These are phyloP conservation scores for Dalbergia cochinchinensis DNA, from an alignment of 306 rosid genomes.

Conservation along the genomic window DNA sequence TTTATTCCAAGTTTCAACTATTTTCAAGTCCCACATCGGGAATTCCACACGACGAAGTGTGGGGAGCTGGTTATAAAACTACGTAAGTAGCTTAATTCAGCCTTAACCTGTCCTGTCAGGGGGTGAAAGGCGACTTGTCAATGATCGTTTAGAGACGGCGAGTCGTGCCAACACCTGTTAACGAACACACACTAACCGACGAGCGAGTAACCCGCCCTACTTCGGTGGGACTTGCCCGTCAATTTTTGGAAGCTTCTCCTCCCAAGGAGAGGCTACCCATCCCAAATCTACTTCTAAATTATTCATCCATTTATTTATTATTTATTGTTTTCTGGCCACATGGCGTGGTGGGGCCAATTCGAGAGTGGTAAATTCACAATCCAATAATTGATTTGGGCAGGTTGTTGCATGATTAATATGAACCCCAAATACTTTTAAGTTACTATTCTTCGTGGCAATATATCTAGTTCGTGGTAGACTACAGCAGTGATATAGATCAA, in stretches of 20 bases:
- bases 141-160: slow-evolving; percentile 81
- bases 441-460: not conserved
- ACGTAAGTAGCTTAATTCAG: accelerated
- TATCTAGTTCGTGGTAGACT: not conserved
- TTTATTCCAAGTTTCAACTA: not conserved
- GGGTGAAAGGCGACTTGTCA: slow-evolving; percentile 68
- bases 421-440: no score
- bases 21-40: slow-evolving; percentile 52
- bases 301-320: no score
- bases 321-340: no score
- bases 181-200: slow-evolving; percentile 54
- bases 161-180: slow-evolving; percentile 75
- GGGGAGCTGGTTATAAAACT: slow-evolving; percentile 17
- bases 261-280: not conserved
- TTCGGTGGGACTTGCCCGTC: slow-evolving; percentile 70
- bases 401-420: no score
- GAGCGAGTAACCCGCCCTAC: slow-evolving; percentile 61
- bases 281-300: not conserved
- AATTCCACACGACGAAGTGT: accelerated
- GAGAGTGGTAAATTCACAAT: no score
- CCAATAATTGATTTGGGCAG: no score
- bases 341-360: no score
- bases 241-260: slow-evolving; percentile 75
- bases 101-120: slow-evolving; percentile 72
- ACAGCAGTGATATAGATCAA: not conserved